Conservation (phyloP, 2,329 filamentous ascomycete species). For the Microthyrium microscopicum region DNA sequence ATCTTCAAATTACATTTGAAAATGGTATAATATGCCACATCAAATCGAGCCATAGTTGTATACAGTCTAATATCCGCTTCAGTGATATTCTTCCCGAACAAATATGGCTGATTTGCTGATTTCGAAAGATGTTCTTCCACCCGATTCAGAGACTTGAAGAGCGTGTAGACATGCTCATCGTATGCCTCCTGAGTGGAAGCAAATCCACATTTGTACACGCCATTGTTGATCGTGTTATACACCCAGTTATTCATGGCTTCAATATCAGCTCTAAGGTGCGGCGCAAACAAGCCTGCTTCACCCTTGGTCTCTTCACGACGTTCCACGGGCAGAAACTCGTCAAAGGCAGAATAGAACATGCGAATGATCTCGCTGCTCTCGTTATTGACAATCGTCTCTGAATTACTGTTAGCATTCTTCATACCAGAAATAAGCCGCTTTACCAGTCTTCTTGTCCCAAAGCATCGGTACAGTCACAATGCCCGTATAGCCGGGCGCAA, state of each 20-base stretch:
- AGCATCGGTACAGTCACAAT: constrained; percentile 44
- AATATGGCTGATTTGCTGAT: constrained; percentile 30
- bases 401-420: background rate
- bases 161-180: constrained; percentile 33
- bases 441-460: constrained; percentile 39
- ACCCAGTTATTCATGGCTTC: constrained; percentile 38
- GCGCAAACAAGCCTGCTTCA: constrained; percentile 36
- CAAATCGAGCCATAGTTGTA: constrained; percentile 41
- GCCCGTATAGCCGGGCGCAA: constrained; percentile 42
- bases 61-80: constrained; percentile 44
- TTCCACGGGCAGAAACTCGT: constrained; percentile 28
- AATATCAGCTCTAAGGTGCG: constrained; percentile 29
- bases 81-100: constrained; percentile 38
- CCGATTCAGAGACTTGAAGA: constrained; percentile 44
- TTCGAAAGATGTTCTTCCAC: constrained; percentile 32
- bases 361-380: constrained; percentile 42
- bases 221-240: constrained; percentile 37
- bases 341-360: constrained; percentile 40
- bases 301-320: constrained; percentile 13
- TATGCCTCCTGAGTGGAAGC: constrained; percentile 38
- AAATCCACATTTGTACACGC: constrained; percentile 48
- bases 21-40: constrained; percentile 46
- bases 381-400: constrained; percentile 10
- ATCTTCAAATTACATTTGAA: constrained; percentile 50
- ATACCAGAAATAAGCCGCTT: background rate